phyloP scores from a whole-genome alignment of 805 yeast genomes.

The Schizosaccharomyces lindneri region DNA sequence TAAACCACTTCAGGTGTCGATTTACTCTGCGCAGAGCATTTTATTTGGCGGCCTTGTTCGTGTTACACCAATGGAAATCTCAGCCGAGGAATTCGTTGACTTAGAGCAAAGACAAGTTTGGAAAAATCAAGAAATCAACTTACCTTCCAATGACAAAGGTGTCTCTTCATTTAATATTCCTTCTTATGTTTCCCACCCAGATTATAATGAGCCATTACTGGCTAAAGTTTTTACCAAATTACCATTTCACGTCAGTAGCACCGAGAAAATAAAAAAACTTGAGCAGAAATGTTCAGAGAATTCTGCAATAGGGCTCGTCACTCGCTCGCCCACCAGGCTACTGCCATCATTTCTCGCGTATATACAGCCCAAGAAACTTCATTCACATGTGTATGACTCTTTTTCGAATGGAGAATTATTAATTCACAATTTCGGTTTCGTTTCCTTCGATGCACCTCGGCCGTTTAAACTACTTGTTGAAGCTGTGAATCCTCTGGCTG shows the following conservation, averaged over 20 bases:
- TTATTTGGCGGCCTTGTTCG: not conserved
- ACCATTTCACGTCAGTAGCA: too few species aligned
- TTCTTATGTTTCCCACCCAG: too few species aligned
- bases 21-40: not conserved
- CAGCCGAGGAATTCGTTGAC: not conserved
- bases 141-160: too few species aligned
- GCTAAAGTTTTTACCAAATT: too few species aligned
- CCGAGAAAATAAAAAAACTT: too few species aligned
- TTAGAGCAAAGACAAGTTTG: not conserved
- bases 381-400: not conserved
- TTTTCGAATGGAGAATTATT: not conserved
- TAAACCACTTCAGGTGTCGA: not conserved
- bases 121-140: too few species aligned
- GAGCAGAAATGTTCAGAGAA: too few species aligned
- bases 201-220: too few species aligned
- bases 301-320: too few species aligned
- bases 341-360: not conserved
- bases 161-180: too few species aligned
- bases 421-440: not conserved
- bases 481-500: not conserved
- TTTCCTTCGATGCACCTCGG: not conserved
- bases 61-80: not conserved
- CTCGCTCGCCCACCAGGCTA: not conserved
- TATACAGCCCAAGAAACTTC: not conserved
- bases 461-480: not conserved